Percentiles rank a stretch among this genome's conserved stretches.
Evolutionary conservation across 108 stramenopile species (phyloP).

Genomic region (Nitzschia sp.): DNA sequence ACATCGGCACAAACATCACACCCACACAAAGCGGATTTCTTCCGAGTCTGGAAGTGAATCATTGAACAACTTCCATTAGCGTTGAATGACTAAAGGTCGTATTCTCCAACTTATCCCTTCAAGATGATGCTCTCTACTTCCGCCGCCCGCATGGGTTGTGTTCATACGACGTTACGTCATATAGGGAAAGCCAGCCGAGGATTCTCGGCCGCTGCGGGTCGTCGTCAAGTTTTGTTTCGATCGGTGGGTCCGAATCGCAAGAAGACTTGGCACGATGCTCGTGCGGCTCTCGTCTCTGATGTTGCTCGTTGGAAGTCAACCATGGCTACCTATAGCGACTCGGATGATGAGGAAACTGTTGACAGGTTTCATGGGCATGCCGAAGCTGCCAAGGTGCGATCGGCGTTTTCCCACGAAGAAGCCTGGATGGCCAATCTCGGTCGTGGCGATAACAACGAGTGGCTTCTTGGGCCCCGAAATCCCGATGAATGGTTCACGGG

Average conservation of each 20-base stretch:
- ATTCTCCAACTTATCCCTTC: neutral
- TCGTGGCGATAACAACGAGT: conserved; percentile 60
- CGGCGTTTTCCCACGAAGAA: conserved; percentile 45
- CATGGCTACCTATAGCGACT: conserved; percentile 33
- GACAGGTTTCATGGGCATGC: conserved; percentile 23
- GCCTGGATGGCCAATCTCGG: conserved; percentile 82
- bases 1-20: too few species aligned
- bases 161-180: conserved; percentile 32
- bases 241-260: neutral
- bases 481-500: conserved; percentile 79
- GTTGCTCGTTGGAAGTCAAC: conserved; percentile 50
- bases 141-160: conserved; percentile 46
- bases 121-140: conserved; percentile 51
- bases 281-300: conserved; percentile 19
- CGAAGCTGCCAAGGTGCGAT: conserved; percentile 25
- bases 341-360: conserved; percentile 38
- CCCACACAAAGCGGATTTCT: too few species aligned
- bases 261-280: neutral
- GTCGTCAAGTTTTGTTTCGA: neutral
- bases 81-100: neutral
- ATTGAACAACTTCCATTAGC: too few species aligned
- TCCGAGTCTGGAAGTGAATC: too few species aligned
- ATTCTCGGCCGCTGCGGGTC: conserved; percentile 9
- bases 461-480: conserved; percentile 64
- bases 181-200: conserved; percentile 27